phyloP scores from a whole-genome alignment of 139 green algal genomes.

The Yamagishiella unicocca region DNA sequence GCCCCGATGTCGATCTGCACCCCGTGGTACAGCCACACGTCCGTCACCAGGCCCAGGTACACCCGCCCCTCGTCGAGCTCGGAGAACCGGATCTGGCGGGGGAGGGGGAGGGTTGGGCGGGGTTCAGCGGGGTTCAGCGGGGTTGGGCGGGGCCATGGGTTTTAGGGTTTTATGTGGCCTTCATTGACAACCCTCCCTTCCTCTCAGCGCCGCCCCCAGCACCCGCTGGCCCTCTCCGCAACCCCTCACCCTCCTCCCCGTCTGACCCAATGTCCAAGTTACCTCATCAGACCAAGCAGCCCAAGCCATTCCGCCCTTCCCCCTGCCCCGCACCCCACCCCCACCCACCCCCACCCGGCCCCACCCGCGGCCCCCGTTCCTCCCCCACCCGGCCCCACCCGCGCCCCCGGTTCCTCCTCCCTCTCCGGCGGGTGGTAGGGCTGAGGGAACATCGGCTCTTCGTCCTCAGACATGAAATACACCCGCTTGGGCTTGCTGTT shows the following conservation, averaged over 20 bases:
- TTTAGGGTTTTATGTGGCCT: too few species aligned
- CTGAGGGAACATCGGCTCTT: slow-evolving; percentile 16
- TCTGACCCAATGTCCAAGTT: too few species aligned
- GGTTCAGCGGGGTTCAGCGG: too few species aligned
- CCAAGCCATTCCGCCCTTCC: too few species aligned
- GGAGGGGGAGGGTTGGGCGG: too few species aligned
- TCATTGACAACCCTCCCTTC: too few species aligned
- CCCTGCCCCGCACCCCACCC: too few species aligned
- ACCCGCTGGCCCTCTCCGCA: neutral
- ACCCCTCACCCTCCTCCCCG: too few species aligned
- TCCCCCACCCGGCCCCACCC: slow-evolving; percentile 51
- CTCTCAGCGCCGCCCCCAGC: too few species aligned
- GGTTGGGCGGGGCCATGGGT: too few species aligned
- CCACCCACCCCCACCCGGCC: neutral
- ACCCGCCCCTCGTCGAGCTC: slow-evolving; percentile 49
- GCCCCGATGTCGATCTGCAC: slow-evolving; percentile 61
- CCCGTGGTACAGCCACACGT: slow-evolving; percentile 68
- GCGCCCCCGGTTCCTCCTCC: slow-evolving; percentile 4
- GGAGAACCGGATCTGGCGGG: neutral
- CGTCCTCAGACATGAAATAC: slow-evolving; percentile 34
- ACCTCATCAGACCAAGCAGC: too few species aligned
- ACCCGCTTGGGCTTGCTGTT: slow-evolving; percentile 27
- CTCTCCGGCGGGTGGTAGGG: slow-evolving; percentile 6
- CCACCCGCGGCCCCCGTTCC: slow-evolving; percentile 39
- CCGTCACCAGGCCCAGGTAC: slow-evolving; percentile 49